These are phyloP conservation scores for Tylopilus vinaceipallidus DNA, from an alignment of 768 basidiomycete species.

Conservation along the genomic window DNA sequence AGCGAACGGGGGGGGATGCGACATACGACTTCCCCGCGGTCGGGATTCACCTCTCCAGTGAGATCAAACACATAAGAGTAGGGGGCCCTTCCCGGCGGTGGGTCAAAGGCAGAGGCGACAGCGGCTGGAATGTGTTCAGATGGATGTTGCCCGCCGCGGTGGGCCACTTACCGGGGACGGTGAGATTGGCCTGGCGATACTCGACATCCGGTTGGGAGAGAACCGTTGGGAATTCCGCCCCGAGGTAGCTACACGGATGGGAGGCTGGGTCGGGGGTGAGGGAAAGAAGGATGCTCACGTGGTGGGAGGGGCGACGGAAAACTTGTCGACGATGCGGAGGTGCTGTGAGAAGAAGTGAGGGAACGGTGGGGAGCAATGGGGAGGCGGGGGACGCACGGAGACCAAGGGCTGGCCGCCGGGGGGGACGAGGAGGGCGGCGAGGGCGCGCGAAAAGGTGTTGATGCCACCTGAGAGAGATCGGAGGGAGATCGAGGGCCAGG, in stretches of 20 bases:
- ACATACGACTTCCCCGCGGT: conserved; percentile 72
- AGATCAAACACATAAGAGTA: conserved; percentile 85
- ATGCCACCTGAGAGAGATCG: conserved; percentile 57
- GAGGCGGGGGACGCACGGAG: conserved; percentile 49
- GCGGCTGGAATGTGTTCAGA: conserved; percentile 45
- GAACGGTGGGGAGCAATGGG: conserved; percentile 6
- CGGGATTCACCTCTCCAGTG: conserved; percentile 74
- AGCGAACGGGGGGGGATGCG: not conserved
- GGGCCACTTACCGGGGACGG: conserved; percentile 55
- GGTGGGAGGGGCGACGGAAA: conserved; percentile 69
- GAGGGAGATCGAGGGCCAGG: conserved; percentile 6
- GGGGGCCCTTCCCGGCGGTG: conserved; percentile 62
- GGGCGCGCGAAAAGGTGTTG: conserved; percentile 73
- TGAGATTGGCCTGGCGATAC: conserved; percentile 81
- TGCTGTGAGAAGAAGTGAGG: conserved; percentile 41
- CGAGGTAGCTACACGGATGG: conserved; percentile 59
- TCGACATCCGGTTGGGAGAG: conserved; percentile 70
- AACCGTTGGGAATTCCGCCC: conserved; percentile 67
- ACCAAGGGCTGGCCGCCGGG: conserved; percentile 66
- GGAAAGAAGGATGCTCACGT: conserved; percentile 45
- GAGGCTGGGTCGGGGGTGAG: conserved; percentile 6
- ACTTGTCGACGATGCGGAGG: conserved; percentile 73
- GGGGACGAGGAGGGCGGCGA: conserved; percentile 68
- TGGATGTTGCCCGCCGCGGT: not conserved
- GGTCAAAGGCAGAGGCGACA: conserved; percentile 68